These are phyloP conservation scores for Phytopythium cucurbitacearum DNA, from an alignment of 352 stramenopile genomes.

Conservation along the genomic window DNA sequence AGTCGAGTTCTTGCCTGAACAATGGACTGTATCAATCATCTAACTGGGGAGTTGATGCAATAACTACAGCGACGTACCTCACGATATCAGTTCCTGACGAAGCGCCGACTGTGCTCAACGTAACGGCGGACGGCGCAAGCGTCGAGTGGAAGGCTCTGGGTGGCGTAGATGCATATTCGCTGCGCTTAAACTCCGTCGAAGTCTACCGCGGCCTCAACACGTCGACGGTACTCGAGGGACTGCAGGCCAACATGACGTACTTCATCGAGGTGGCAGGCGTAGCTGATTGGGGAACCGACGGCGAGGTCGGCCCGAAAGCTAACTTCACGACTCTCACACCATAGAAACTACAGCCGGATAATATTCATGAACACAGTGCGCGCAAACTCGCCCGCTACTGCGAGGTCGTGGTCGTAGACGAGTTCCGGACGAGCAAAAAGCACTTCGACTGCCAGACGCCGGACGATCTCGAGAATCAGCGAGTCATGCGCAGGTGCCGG, in stretches of 20 bases:
- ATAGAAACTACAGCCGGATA: background rate
- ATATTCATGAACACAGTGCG: background rate
- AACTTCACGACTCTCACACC: constrained; percentile 64
- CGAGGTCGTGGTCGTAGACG: constrained; percentile 9
- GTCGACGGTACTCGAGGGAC: constrained; percentile 23
- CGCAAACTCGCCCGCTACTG: no score
- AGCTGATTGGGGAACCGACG: constrained; percentile 55
- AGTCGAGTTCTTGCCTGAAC: constrained; percentile 10
- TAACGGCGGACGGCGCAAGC: constrained; percentile 32
- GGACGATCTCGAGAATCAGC: constrained; percentile 4
- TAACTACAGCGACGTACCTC: constrained; percentile 49
- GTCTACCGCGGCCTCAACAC: constrained; percentile 57
- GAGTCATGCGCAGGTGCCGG: background rate
- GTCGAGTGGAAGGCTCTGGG: constrained; percentile 48
- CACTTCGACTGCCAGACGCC: constrained; percentile 2
- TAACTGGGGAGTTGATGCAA: background rate
- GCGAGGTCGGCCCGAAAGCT: constrained; percentile 35
- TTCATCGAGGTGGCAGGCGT: constrained; percentile 69
- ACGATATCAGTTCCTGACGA: constrained; percentile 35
- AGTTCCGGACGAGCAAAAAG: constrained; percentile 4
- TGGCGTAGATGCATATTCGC: constrained; percentile 60
- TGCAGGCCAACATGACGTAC: constrained; percentile 70
- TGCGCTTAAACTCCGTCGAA: constrained; percentile 72
- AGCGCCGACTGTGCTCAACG: constrained; percentile 26
- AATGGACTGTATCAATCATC: background rate